Evolutionary conservation across 2,329 filamentous ascomycete genomes (phyloP), one percentile per base, ranked within the genome.

Genomic region (Fusarium sp.): DNA sequence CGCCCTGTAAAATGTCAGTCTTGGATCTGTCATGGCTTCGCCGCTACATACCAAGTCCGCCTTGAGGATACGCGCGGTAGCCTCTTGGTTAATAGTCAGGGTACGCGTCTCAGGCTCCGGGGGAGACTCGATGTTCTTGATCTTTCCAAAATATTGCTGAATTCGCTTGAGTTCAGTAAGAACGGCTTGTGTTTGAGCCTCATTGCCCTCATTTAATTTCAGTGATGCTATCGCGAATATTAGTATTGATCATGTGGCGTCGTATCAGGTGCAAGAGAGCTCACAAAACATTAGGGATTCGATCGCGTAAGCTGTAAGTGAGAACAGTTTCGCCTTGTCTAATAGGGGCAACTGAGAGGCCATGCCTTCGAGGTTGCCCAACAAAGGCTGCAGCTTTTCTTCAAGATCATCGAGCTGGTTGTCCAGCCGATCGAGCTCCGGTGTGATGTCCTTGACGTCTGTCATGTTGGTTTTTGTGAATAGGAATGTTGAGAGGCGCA

Each of bases 291-390:
- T 85, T 15, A 98, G 85, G 1, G 95, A 97, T 80, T 98, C 96
- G 72, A 99, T 92, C 0, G 95, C 90, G 82, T 98, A 99, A 24
- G 94, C 93, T 58, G 92, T 88, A 26, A 97, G 87, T n/a, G 96
- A 92, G 80, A 97, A 94, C 68, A 98, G 90, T 84, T 98, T 98
- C 13, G 96, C 95, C 84, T 94, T 95, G 85, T 98, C 96, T 69
- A 99, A 88, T n/a, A 98, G 87, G 4, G 96, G 95, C 35, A 98
- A 87, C 80, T 94, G 94, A 63, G 90, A 91, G 10, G 94, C 90
- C 64, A 90, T 89, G 45, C 92, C 90, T 57, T 90, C 86, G 48
- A 98, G 84, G 56, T 87, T 87, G 41, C 87, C 85, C 33, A 97
- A 84, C 11, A 98, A 85, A n/a, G 96, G 94, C 72, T 89, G 84